Conservation (phyloP, 768 basidiomycete species). For the Lactarius indigo region DNA sequence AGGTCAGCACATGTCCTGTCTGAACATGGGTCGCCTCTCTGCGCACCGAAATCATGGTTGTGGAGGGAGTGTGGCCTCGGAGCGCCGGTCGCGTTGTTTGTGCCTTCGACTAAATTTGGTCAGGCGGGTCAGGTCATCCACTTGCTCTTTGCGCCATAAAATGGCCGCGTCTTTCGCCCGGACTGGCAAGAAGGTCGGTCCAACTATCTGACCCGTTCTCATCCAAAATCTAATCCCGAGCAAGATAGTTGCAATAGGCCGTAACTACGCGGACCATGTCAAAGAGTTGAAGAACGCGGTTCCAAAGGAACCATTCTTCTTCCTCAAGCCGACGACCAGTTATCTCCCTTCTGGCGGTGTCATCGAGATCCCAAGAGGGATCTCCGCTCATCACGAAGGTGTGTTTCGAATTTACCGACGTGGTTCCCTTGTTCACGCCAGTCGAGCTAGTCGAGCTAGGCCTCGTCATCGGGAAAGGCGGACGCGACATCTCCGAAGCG, state of each 20-base stretch:
- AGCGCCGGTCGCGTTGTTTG: background rate
- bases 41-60: conserved; percentile 22
- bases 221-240: conserved; percentile 10
- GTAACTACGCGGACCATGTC: conserved; percentile 89
- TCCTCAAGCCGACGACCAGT: conserved; percentile 93
- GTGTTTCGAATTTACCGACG: background rate
- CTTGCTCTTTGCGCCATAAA: background rate
- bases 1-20: background rate
- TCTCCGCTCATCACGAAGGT: conserved; percentile 92
- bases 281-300: conserved; percentile 87
- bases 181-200: conserved; percentile 22
- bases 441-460: conserved; percentile 82
- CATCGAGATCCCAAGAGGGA: conserved; percentile 82
- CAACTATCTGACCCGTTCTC: background rate
- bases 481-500: conserved; percentile 72
- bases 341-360: conserved; percentile 75
- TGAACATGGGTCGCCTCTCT: background rate
- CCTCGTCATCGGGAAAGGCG: conserved; percentile 87
- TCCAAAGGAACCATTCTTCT: conserved; percentile 97
- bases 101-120: background rate
- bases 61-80: background rate
- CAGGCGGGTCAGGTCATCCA: background rate
- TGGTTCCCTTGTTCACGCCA: background rate
- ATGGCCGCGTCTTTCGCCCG: conserved; percentile 21
- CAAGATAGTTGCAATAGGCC: conserved; percentile 92